Evolutionary conservation across 2,329 filamentous ascomycete genomes (phyloP).

Genomic region (Aspergillus eucalypticola): DNA sequence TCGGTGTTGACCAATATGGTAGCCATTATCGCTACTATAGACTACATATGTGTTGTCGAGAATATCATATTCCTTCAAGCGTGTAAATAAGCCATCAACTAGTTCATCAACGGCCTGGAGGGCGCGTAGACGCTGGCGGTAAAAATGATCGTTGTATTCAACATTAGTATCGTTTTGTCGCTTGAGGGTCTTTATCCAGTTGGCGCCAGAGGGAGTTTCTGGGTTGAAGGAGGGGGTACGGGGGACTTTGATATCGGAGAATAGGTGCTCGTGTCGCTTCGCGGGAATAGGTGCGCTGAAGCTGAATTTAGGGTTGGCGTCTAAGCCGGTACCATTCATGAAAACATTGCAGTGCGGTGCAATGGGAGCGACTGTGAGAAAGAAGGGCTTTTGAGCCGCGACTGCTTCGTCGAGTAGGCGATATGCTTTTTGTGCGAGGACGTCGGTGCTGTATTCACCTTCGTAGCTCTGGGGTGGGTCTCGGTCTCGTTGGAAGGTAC

Average conservation of each 20-base stretch:
- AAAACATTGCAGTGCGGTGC: conserved; percentile 65
- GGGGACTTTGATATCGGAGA: conserved; percentile 61
- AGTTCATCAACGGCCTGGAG: conserved; percentile 56
- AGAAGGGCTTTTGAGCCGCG: conserved; percentile 58
- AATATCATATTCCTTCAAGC: conserved; percentile 38
- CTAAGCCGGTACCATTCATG: conserved; percentile 30
- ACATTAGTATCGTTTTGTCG: conserved; percentile 46
- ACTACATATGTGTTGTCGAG: conserved; percentile 58
- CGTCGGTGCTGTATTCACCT: conserved; percentile 57
- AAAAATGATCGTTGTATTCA: conserved; percentile 52
- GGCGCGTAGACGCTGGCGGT: conserved; percentile 48
- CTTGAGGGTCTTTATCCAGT: conserved; percentile 46
- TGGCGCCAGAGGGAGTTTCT: conserved; percentile 46
- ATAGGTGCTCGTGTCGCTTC: conserved; percentile 61
- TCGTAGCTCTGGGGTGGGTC: conserved; percentile 55
- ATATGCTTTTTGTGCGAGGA: conserved; percentile 58
- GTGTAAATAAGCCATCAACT: conserved; percentile 44
- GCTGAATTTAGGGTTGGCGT: conserved; percentile 26
- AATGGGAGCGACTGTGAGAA: conserved; percentile 63
- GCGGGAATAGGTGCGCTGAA: conserved; percentile 56
- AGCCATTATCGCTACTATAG: conserved; percentile 61
- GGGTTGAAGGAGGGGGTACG: conserved; percentile 67
- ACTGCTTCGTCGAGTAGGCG: conserved; percentile 62
- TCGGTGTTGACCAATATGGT: conserved; percentile 59
- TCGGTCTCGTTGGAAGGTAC: conserved; percentile 60